Conservation (phyloP, 2,329 filamentous ascomycete species). For the Trichoderma citrinoviride region DNA sequence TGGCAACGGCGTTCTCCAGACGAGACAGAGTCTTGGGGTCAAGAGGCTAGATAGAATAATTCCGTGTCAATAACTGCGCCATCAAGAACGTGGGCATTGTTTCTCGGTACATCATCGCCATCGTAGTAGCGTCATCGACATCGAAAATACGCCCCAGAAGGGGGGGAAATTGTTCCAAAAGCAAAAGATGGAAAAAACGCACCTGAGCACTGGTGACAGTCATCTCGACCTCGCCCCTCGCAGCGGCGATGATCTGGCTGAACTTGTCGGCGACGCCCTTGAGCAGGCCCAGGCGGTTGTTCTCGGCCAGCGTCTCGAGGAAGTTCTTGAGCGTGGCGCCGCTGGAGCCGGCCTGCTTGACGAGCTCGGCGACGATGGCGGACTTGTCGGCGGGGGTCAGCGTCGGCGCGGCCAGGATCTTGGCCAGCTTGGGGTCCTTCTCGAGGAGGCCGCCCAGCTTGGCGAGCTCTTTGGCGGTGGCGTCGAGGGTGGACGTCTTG, state of each 20-base stretch:
- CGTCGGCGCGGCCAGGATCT: slow-evolving; percentile 76
- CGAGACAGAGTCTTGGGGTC: slow-evolving; percentile 83
- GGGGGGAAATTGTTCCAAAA: no score
- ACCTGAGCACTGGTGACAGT: slow-evolving; percentile 87
- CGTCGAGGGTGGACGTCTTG: slow-evolving; percentile 83
- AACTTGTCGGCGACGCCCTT: slow-evolving; percentile 87
- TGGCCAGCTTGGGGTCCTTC: slow-evolving; percentile 76
- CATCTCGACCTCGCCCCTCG: slow-evolving; percentile 91
- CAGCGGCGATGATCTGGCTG: slow-evolving; percentile 77
- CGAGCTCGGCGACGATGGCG: slow-evolving; percentile 80
- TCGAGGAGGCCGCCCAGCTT: slow-evolving; percentile 69
- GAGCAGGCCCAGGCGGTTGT: slow-evolving; percentile 88
- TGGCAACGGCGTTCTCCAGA: slow-evolving; percentile 82
- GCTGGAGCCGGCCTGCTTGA: slow-evolving; percentile 73
- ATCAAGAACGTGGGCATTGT: neutral
- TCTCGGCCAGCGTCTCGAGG: slow-evolving; percentile 83
- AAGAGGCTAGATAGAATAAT: slow-evolving; percentile 58
- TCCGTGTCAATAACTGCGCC: slow-evolving; percentile 26
- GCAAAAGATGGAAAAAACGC: slow-evolving; percentile 44
- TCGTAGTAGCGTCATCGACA: neutral
- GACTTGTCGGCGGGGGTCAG: slow-evolving; percentile 78
- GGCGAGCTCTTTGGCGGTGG: slow-evolving; percentile 75
- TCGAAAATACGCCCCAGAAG: neutral
- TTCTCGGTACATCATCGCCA: neutral
- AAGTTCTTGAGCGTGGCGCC: slow-evolving; percentile 93